Evolutionary conservation across 2,329 filamentous ascomycete species (phyloP).

Genomic region (Arthrobotrys iridis): DNA sequence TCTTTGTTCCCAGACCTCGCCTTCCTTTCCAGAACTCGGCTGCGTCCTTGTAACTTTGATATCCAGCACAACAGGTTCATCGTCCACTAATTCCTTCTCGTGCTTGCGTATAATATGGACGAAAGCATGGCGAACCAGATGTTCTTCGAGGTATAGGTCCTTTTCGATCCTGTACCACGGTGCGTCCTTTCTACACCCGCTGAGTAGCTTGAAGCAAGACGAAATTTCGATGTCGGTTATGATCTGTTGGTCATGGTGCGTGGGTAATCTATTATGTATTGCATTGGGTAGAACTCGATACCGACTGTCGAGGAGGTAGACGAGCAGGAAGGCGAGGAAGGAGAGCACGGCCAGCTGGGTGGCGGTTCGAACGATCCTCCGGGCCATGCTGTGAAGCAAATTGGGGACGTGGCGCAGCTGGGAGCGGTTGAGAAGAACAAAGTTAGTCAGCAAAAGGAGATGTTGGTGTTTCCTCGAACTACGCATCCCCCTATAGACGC

Average conservation of each 20-base stretch:
- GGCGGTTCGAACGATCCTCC: constrained; percentile 66
- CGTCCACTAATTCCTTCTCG: constrained; percentile 81
- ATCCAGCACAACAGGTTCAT: constrained; percentile 79
- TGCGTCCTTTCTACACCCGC: constrained; percentile 77
- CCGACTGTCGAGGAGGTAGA: constrained; percentile 86
- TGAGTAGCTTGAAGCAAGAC: constrained; percentile 75
- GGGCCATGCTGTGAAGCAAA: constrained; percentile 55
- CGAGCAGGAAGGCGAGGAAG: constrained; percentile 73
- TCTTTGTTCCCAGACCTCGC: constrained; percentile 77
- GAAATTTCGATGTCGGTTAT: constrained; percentile 85
- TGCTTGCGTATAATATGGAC: constrained; percentile 83
- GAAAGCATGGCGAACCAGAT: constrained; percentile 80
- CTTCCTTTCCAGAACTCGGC: constrained; percentile 69
- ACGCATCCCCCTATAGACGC: constrained; percentile 18
- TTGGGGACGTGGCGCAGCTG: constrained; percentile 15
- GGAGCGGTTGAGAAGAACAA: background rate
- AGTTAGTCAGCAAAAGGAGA: constrained; percentile 8
- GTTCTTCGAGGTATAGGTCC: constrained; percentile 80
- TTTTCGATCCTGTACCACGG: constrained; percentile 76
- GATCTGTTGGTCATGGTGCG: constrained; percentile 83
- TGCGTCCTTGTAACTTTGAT: constrained; percentile 77
- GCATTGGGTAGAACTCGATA: constrained; percentile 85
- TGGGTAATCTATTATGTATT: constrained; percentile 86
- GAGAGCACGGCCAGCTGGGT: constrained; percentile 77
- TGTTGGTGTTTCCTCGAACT: constrained; percentile 36